Evolutionary conservation across 495 filamentous ascomycete species (phyloP), one percentile per base, ranked within the genome.

Genomic region (Aspergillus sclerotioniger): DNA sequence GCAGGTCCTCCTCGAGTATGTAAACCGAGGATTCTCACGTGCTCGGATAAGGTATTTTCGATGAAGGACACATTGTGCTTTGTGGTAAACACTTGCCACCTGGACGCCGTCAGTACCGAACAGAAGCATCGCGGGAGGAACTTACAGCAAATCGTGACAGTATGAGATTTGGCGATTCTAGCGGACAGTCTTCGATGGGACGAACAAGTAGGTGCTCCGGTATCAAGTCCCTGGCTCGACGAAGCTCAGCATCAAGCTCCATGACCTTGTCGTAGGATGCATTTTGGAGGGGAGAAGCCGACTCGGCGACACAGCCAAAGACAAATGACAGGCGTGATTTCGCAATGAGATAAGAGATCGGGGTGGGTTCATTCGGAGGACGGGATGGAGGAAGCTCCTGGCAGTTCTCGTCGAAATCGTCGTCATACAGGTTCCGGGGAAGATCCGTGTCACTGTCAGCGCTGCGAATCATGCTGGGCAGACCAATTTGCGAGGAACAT

Each of bases 361-460:
- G 89, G 2, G 94, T 99, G 7, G 90, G 83, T 69, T 97, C 92
- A 17, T 81, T 80, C 35, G 77, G 74, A 9, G 90, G 87, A 56
- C 91, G 80, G 0, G 90, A 84, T 6, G 85, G 83, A 10, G 94
- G 94, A 21, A 98, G 76, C 8, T 80, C 77, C 66, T 88, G 88
- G 61, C 82, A 89, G 48, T 88, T 85, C 47, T 92, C 88, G 47
- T 88, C 85, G 47, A 98, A 89, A 63, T 98, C 95, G 62, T 97
- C 93, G 66, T 99, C 94, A 67, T 91, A 93, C 21, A 97, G 78
- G 69, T 98, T 99, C 59, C 88, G 82, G 15, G 94, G 94, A 33
- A 96, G 71, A 54, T 90, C 84, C 0, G 90, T 90, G 65, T 99
- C 95, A 57, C 84, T 92, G 68, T 96, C 91, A 9, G 86, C 79